Evolutionary conservation across 441 rosid species (phyloP).

Genomic region (Pelargonium myrrhifolium): DNA sequence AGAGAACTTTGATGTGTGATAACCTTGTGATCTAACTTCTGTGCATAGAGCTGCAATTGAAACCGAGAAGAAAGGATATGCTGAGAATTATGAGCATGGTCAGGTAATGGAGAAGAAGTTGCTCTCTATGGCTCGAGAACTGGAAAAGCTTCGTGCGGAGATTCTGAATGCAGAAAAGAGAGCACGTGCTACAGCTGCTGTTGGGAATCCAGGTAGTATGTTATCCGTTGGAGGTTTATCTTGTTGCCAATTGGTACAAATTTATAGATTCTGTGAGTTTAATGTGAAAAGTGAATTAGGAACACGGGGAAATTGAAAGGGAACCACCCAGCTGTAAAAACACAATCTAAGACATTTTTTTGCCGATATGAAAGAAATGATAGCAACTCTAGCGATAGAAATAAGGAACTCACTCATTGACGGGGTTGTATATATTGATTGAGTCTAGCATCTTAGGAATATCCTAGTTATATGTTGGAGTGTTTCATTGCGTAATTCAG

Average conservation of each 20-base stretch:
- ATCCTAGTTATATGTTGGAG: not conserved
- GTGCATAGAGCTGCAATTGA: slow-evolving; percentile 74
- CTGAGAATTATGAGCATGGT: slow-evolving; percentile 90
- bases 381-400: not conserved
- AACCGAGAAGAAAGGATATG: slow-evolving; percentile 92
- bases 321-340: no score
- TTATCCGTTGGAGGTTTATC: not conserved
- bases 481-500: not conserved
- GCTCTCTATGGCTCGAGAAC: slow-evolving; percentile 85
- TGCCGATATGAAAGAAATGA: not conserved
- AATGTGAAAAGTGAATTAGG: no score
- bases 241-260: slow-evolving; percentile 1
- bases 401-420: not conserved
- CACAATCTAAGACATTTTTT: no score
- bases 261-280: not conserved
- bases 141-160: slow-evolving; percentile 95
- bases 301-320: no score
- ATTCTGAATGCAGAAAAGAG: slow-evolving; percentile 78
- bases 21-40: slow-evolving; percentile 10
- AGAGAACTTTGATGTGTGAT: slow-evolving; percentile 1
- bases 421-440: not conserved
- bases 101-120: slow-evolving; percentile 84
- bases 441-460: not conserved
- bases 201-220: slow-evolving; percentile 56
- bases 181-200: slow-evolving; percentile 49